These are phyloP conservation scores for Pythium guiyangense DNA, from an alignment of 352 stramenopile genomes.

Conservation along the genomic window DNA sequence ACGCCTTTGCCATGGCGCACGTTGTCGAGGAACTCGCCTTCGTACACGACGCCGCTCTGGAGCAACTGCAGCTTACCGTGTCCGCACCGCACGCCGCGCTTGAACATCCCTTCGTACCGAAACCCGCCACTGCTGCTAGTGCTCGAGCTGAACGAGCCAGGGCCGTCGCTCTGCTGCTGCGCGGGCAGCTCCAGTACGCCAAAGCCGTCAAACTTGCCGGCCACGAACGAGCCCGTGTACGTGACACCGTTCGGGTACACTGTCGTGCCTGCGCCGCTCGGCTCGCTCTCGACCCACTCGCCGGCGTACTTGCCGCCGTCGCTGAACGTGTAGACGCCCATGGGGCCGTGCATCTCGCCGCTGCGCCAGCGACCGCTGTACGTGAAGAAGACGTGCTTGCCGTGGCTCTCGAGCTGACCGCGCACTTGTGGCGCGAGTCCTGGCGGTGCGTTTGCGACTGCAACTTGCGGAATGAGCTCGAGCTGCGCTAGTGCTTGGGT, in stretches of 20 bases:
- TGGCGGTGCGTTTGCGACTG: slow-evolving; percentile 30
- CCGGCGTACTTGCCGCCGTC: slow-evolving; percentile 67
- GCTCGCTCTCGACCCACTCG: slow-evolving; percentile 36
- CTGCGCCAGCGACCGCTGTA: slow-evolving; percentile 69
- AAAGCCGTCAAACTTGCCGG: slow-evolving; percentile 59
- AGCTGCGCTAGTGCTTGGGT: slow-evolving; percentile 27
- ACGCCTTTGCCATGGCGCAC: slow-evolving; percentile 52
- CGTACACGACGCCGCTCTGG: slow-evolving; percentile 41
- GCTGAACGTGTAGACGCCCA: slow-evolving; percentile 67
- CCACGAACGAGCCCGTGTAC: slow-evolving; percentile 52
- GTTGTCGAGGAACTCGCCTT: slow-evolving; percentile 66
- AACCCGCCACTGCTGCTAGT: slow-evolving; percentile 18
- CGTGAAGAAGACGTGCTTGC: slow-evolving; percentile 58
- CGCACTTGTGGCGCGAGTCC: slow-evolving; percentile 55
- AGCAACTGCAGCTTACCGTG: slow-evolving; percentile 38
- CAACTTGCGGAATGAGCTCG: slow-evolving; percentile 42
- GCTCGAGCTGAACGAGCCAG: neutral
- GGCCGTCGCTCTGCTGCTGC: neutral
- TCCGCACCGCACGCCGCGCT: slow-evolving; percentile 34
- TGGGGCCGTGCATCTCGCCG: slow-evolving; percentile 55
- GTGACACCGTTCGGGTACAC: slow-evolving; percentile 69
- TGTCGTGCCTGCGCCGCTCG: slow-evolving; percentile 40
- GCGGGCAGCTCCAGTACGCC: slow-evolving; percentile 50
- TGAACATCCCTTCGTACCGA: slow-evolving; percentile 61
- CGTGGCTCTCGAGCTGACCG: slow-evolving; percentile 57